These are phyloP conservation scores for Microsporum ferrugineum DNA, from an alignment of 2,329 filamentous ascomycete species.

Conservation along the genomic window DNA sequence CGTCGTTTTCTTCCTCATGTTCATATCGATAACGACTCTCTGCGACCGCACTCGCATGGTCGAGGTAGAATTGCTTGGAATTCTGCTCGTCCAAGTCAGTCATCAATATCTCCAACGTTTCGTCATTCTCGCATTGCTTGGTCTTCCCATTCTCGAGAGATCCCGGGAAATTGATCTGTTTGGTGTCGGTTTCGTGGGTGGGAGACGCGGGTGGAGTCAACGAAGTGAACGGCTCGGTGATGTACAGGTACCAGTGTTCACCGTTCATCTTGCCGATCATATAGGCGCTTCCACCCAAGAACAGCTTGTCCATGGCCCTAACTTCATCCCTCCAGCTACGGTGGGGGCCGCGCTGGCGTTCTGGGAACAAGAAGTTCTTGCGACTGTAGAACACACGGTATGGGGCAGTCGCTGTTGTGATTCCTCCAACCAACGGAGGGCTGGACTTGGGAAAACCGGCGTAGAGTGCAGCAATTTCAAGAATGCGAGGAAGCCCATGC, in stretches of 20 bases:
- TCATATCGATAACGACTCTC: constrained; percentile 66
- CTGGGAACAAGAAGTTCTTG: constrained; percentile 95
- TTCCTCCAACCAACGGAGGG: constrained; percentile 52
- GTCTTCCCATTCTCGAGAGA: constrained; percentile 15
- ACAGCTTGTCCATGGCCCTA: constrained; percentile 80
- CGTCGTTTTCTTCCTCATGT: constrained; percentile 50
- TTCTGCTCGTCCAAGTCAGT: constrained; percentile 56
- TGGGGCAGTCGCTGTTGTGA: constrained; percentile 68
- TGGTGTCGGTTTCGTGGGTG: constrained; percentile 45
- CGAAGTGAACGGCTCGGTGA: constrained; percentile 71
- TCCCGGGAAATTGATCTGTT: constrained; percentile 45
- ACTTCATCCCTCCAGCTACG: constrained; percentile 97
- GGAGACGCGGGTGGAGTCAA: constrained; percentile 78
- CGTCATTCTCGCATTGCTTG: constrained; percentile 30
- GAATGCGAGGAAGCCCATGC: constrained; percentile 74
- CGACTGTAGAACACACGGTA: constrained; percentile 97
- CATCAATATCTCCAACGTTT: constrained; percentile 54
- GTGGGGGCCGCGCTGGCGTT: constrained; percentile 87
- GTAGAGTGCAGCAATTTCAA: constrained; percentile 78
- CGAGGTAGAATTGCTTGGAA: constrained; percentile 58
- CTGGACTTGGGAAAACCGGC: constrained; percentile 82
- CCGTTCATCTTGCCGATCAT: constrained; percentile 99
- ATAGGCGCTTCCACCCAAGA: constrained; percentile 86
- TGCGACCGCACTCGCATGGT: constrained; percentile 80
- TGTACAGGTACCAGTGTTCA: constrained; percentile 97